Base-by-base conservation (phyloP, 2,329 filamentous ascomycete species). In the Clarireedia hainanense region DNA sequence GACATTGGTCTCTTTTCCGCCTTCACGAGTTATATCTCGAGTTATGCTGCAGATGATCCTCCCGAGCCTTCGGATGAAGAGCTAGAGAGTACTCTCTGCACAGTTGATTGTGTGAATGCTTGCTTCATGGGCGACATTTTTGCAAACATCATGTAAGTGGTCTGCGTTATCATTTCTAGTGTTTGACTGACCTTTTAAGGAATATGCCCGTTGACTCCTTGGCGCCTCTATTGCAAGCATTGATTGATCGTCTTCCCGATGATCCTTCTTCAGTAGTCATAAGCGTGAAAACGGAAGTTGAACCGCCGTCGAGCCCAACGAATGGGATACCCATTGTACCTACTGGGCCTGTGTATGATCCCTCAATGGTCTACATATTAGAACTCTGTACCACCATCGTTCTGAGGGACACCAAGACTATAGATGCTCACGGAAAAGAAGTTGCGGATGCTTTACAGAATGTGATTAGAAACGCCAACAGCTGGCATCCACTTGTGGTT, bases 51-150 rank as follows among this genome's bases (percentile, higher is more conserved):
- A 10, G 94, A 97, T 70, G 94, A 99, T 67, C 94, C 94, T 12
- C 94, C 94, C 0, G 94, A 99, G 73, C 94, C 94, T 2, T 97
- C 94, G 1, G 91, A 97, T 61, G 92, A 97, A 69, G 94, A 99
- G 70, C 79, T 99, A 30, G 94, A 99, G 67, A 96, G 94, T 68
- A 97, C 94, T 0, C 76, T 99, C 9, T 94, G 89, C 68, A 92
- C 94, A 0, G 88, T 96, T 2, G 94, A 97, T 69, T 99, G 92
- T 66, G 85, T 99, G 43, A 92, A 89, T 63, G 87, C 90, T 46
- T 99, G 94, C 69, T 85, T 87, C 55, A 86, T 97, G 67, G 84
- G 85, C 57, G 83, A 88, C 60, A 84, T 97, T 3, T 85, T 97
- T 63, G 79, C 81, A 12, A 95, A 96, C 66, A 85, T 97, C 60